Evolutionary conservation across 2,329 filamentous ascomycete species (phyloP), one percentile per base, ranked within the genome.

Genomic region (Aspergillus tubingensis): DNA sequence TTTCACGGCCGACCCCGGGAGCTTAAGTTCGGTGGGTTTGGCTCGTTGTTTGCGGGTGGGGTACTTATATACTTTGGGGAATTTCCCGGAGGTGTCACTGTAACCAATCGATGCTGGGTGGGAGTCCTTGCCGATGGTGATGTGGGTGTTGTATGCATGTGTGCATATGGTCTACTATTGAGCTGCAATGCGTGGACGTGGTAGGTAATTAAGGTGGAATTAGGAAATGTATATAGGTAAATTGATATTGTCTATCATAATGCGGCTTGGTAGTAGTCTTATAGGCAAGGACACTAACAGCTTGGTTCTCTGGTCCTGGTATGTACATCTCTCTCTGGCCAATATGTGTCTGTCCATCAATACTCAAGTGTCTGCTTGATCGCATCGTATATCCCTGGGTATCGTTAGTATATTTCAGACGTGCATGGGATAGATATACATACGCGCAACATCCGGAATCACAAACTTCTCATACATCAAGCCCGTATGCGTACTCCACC

Each of bases 401-500:
- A 23, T 44, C 32, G 52, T 63, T 54, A 57, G 57, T 38, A 58
- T 32, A n/a, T 60, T 30, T 11, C 10, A 30, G 27, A 11, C 3
- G 3, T 11, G 27, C 10, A 30, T 11, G 8, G 27, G 11, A 8
- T 27, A 47, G 38, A 47, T 13, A 3, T 44, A 89, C 91, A 87
- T 80, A 96, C 92, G 88, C 13, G 91, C 86, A 69, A 96, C 89
- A 77, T 96, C 93, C 0, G 93, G 93, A 58, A 96, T 81, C 72
- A 92, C 88, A 65, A 91, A 91, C 72, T 83, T 86, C 76, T 97
- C 93, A 76, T 86, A 97, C 38, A 89, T 75, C 70, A 97, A 76
- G 0, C 91, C 90, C 32, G 88, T 88, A 74, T 94, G 93, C 55
- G 91, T 92, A 72, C 89, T 91, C 91, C 91, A 96, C n/a, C 93